phyloP scores from a whole-genome alignment of 306 rosid species.

The Albizia julibrissin region DNA sequence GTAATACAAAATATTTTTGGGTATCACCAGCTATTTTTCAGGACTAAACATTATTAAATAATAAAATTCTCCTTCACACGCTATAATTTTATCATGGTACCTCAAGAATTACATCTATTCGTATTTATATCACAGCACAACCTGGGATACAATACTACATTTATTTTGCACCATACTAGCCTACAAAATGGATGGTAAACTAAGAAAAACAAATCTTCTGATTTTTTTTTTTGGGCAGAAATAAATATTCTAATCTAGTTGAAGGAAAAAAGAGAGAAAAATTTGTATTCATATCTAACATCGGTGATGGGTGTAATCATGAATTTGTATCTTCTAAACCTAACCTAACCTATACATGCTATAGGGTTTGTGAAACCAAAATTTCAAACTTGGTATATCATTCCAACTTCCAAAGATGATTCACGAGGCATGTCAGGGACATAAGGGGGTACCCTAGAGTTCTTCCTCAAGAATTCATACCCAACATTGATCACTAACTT shows the following conservation, averaged over 20 bases:
- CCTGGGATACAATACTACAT: not conserved
- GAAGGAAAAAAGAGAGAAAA: constrained; percentile 26
- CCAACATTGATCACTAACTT: constrained; percentile 66
- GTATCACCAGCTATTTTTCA: not conserved
- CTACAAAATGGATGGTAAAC: not conserved
- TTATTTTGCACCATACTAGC: not conserved
- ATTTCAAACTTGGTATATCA: constrained; percentile 71
- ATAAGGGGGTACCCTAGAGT: constrained; percentile 63
- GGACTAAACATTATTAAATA: not conserved
- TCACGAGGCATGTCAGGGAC: constrained; percentile 67
- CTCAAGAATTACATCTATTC: not conserved
- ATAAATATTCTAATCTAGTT: not conserved
- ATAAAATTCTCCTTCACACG: not conserved
- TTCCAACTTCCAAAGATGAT: constrained; percentile 88
- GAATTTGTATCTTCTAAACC: constrained; percentile 7
- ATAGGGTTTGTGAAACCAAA: constrained; percentile 27
- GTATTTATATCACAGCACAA: not conserved
- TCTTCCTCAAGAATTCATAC: constrained; percentile 86
- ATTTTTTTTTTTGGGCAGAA: not conserved
- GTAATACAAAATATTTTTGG: not conserved
- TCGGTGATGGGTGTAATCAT: not conserved
- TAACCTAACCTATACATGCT: constrained; percentile 28
- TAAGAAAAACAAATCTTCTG: not conserved
- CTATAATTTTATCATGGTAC: not conserved
- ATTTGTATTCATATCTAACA: constrained; percentile 26